Evolutionary conservation across 2,329 filamentous ascomycete species (phyloP), one percentile per base, ranked within the genome.

Genomic region (Stagonosporopsis cucurbitacearum): DNA sequence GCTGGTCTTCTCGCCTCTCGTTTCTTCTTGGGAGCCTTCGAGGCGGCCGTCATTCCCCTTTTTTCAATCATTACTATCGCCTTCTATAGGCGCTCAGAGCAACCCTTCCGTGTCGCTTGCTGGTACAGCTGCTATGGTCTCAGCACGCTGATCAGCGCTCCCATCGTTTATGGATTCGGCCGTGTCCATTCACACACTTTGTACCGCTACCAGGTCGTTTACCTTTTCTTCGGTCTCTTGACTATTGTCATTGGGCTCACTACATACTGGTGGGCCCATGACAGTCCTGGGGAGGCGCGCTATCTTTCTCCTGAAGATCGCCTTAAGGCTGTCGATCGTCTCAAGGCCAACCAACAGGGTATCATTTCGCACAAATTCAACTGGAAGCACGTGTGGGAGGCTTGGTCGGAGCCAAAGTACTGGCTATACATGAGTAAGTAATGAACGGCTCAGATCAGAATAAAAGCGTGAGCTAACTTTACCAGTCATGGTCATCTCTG

Each of bases 291-390:
- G 45, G 85, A 86, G 54, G 82, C 83, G 9, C 78, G 81, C 2
- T 86, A 80, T 78, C 64, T 93, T 20, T 86, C 78, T 3, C 82
- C 87, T 44, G 79, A 84, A 39, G 89, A 93, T 63, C 84, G 86
- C n/a, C 68, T 85, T 0, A 81, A 90, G 48, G 88, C 87, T 0
- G 78, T 91, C 19, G 89, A 91, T 59, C 82, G 90, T 0, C 82
- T 93, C 4, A 83, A 89, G 0, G 81, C 85, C 36, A 93, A 93
- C 63, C 86, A 92, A 72, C 90, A 90, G 57, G 89, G 89, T 2
- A 86, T 89, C 11, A 87, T 86, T 2, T 88, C 84, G 57, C 85
- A 86, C 58, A 81, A 88, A 57, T 89, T 88, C 73, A 88, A 88
- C 57, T 80, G 82, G 78, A 79, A 81, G 17, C 90, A 93, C 54